phyloP scores from a whole-genome alignment of 192 early-diverging fungal species.

The Coemansia sp. region DNA sequence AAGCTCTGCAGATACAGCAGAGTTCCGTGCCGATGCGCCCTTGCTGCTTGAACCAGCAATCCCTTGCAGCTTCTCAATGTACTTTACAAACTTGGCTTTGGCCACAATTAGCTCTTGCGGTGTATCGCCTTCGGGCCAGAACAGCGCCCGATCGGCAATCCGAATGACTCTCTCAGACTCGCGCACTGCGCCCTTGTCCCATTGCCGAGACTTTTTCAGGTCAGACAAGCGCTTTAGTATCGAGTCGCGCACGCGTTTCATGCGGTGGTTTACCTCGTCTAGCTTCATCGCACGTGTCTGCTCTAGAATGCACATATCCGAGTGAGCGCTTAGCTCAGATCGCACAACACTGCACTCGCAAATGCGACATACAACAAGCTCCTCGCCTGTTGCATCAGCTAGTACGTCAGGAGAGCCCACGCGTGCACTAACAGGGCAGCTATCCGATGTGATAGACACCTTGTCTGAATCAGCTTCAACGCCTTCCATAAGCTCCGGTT shows the following conservation, averaged over 20 bases:
- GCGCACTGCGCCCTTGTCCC: slow-evolving; percentile 37
- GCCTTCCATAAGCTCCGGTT: neutral
- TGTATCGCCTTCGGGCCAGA: slow-evolving; percentile 51
- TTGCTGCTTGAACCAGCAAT: slow-evolving; percentile 22
- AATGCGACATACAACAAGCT: slow-evolving; percentile 75
- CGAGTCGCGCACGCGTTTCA: slow-evolving; percentile 60
- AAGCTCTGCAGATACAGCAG: neutral
- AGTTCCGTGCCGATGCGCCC: neutral
- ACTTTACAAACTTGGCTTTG: slow-evolving; percentile 51
- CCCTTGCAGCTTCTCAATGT: slow-evolving; percentile 43
- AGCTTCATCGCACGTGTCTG: slow-evolving; percentile 70
- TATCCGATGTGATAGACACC: neutral
- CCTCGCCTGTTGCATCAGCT: slow-evolving; percentile 12
- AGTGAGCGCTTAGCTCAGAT: slow-evolving; percentile 70
- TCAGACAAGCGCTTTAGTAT: slow-evolving; percentile 54
- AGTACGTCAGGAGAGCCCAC: neutral
- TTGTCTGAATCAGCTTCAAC: neutral
- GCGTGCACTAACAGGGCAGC: neutral
- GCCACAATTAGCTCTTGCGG: slow-evolving; percentile 53
- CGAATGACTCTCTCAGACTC: slow-evolving; percentile 42
- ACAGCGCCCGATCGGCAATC: slow-evolving; percentile 45
- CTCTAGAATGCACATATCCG: slow-evolving; percentile 74
- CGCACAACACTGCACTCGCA: slow-evolving; percentile 78
- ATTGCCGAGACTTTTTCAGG: slow-evolving; percentile 36
- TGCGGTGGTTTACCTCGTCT: slow-evolving; percentile 58